A percentile compares a stretch with the other conserved stretches of the same genome.
These are phyloP conservation scores for Eucalyptus marginata DNA, from an alignment of 345 rosid genomes.

Conservation along the genomic window DNA sequence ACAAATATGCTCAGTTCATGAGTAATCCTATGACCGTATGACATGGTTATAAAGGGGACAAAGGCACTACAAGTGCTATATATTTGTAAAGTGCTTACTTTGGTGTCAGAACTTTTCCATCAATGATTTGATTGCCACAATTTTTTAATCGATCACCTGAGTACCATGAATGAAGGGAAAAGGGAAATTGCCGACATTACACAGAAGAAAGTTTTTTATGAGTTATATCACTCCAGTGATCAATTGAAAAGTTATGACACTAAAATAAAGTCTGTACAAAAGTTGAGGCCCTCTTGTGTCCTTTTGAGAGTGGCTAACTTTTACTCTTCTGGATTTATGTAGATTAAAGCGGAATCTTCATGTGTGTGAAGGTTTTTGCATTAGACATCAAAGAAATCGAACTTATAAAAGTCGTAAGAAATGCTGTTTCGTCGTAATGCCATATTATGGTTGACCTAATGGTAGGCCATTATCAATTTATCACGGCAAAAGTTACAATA, in stretches of 20 bases:
- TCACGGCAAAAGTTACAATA: neutral
- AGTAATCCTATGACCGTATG: neutral
- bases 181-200: neutral
- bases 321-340: neutral
- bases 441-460: neutral
- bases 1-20: neutral
- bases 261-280: neutral
- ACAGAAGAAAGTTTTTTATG: neutral
- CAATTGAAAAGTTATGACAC: neutral
- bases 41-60: neutral
- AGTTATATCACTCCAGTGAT: neutral
- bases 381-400: neutral
- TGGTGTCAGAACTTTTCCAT: neutral
- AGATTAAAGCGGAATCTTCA: neutral
- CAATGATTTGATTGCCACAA: neutral
- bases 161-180: neutral
- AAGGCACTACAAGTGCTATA: neutral
- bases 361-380: neutral
- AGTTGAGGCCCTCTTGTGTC: neutral
- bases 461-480: neutral
- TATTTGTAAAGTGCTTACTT: neutral
- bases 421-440: neutral
- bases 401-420: neutral
- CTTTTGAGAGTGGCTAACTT: neutral
- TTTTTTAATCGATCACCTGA: neutral